Evolutionary conservation across 495 filamentous ascomycete species (phyloP).

Genomic region (Chaetomium fimeti): DNA sequence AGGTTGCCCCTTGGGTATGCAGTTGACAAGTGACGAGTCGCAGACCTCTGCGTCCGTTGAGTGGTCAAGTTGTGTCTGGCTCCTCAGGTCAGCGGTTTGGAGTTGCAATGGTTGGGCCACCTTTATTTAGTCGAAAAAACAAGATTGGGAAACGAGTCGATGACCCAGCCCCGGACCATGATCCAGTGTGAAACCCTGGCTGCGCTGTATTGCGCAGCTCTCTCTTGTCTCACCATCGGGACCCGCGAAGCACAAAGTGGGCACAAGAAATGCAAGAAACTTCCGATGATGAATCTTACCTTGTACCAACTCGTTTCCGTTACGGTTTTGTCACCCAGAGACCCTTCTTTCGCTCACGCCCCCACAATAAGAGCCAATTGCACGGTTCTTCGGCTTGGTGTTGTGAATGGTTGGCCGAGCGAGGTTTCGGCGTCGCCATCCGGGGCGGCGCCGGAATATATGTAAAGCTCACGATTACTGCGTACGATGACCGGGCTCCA

Average conservation of each 20-base stretch:
- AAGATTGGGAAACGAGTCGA: conserved; percentile 1
- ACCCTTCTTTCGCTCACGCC: too few species aligned
- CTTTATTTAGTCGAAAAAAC: conserved; percentile 1
- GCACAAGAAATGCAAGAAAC: conserved; percentile 1
- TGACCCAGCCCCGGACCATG: background rate
- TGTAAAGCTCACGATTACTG: conserved; percentile 8
- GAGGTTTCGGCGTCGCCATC: background rate
- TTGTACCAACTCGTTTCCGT: background rate
- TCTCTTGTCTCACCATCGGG: background rate
- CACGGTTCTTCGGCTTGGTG: background rate
- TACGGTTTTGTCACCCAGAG: conserved; percentile 7
- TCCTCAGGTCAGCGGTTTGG: conserved; percentile 5
- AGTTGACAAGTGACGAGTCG: conserved; percentile 2
- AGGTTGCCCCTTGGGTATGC: conserved; percentile 1
- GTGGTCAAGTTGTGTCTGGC: conserved; percentile 10
- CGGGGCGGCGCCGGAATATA: conserved; percentile 1
- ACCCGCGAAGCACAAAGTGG: conserved; percentile 6
- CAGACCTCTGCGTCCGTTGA: background rate
- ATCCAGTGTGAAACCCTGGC: background rate
- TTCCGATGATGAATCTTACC: conserved; percentile 7
- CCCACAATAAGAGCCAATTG: conserved; percentile 4
- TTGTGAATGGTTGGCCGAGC: conserved; percentile 6
- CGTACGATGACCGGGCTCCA: conserved; percentile 4
- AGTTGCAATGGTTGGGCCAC: conserved; percentile 2
- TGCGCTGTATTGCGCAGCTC: too few species aligned